Base-by-base conservation (phyloP, 2,329 filamentous ascomycete genomes). In the Colletotrichum acutatum region DNA sequence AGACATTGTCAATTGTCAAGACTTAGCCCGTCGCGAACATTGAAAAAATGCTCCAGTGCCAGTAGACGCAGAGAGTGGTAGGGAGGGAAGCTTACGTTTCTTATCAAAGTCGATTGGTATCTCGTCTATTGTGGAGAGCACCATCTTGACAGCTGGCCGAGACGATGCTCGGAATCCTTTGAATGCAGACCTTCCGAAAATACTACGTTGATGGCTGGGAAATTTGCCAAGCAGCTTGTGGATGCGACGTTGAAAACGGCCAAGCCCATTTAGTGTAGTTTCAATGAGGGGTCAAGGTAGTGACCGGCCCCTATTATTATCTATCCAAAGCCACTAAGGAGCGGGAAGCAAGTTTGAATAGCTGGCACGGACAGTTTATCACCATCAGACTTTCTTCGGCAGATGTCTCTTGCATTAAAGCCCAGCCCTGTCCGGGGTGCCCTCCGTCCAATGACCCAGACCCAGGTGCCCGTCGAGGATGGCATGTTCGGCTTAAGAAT, bases 81-180 rank as follows among this genome's bases (percentile, higher is more conserved):
- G 34, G 12, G n/a, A 5, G 5, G 42, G 28, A 11, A 30, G 46
- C 46, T 54, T n/a, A 63, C 61, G 28, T 11, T 54, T 63, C 30
- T 37, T 54, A n/a, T 54, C 46, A 5, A 34, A 7, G 11, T 63
- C 46, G 9, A 26, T 37, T 3, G 46, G n/a, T 7, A 24, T 53
- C 22, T 63, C 61, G n/a, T 53, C 8, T 4, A 63, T 63, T 14
- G 60, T 63, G n/a, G 60, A 53, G n/a, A 63, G 60, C n/a, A 63
- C 46, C 60, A 63, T 63, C 19, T 22, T 34, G n/a, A 53, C 60
- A 53, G 46, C 2, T n/a, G n/a, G 37, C n/a, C 5, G 37, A 16
- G 37, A n/a, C 7, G 26, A 22, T 49, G 59, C 26, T 37, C 16
- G 26, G 59, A 6, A 32, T 34, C n/a, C 24, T n/a, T 63, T 53